phyloP scores from a whole-genome alignment of 192 early-diverging fungal species.

The Backusella westeae region DNA sequence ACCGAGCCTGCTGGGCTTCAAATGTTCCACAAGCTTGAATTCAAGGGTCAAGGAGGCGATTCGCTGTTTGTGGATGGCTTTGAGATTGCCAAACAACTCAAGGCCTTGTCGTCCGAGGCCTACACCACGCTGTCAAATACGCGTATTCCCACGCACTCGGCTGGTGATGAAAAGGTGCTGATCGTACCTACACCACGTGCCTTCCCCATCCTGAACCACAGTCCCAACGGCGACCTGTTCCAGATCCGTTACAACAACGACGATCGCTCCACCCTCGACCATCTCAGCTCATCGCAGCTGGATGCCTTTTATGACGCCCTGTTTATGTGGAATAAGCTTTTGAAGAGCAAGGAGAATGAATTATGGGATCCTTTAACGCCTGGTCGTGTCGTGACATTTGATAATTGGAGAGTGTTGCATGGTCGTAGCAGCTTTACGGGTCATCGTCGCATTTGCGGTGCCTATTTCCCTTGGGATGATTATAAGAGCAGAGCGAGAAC shows the following conservation, averaged over 20 bases:
- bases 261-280: constrained; percentile 67
- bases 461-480: constrained; percentile 78
- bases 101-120: constrained; percentile 49
- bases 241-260: constrained; percentile 85
- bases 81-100: constrained; percentile 61
- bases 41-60: constrained; percentile 67
- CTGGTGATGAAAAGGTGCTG: constrained; percentile 65
- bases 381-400: constrained; percentile 71
- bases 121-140: constrained; percentile 62
- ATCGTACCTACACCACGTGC: constrained; percentile 60
- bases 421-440: constrained; percentile 73
- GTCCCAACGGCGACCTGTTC: constrained; percentile 51
- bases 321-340: constrained; percentile 60
- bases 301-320: constrained; percentile 70
- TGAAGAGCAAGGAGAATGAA: constrained; percentile 57
- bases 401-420: constrained; percentile 84
- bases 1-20: constrained; percentile 83
- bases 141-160: constrained; percentile 65
- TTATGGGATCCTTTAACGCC: constrained; percentile 65
- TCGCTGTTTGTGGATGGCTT: constrained; percentile 83
- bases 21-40: constrained; percentile 76
- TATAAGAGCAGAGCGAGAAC: constrained; percentile 50
- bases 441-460: constrained; percentile 64
- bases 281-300: constrained; percentile 44
- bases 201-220: constrained; percentile 67